Base-by-base conservation (phyloP, 306 rosid genomes). In the Corylus americana region DNA sequence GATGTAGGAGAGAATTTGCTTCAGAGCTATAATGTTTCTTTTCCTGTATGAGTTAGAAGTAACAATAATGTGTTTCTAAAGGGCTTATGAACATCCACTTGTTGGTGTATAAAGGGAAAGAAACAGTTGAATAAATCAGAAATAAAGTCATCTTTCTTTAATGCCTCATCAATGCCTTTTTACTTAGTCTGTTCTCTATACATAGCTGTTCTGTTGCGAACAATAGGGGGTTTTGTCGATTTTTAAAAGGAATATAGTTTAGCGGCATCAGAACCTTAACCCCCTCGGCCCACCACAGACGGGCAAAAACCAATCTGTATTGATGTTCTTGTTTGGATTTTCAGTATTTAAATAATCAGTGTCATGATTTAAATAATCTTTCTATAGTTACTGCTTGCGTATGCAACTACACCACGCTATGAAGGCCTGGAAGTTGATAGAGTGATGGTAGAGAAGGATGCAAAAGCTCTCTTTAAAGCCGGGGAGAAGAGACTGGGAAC, bases 361-460 rank as follows among this genome's bases (percentile, higher is more conserved):
- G 70, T 78, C 77, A 17, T 79, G 14, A 18, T 69, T 48, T 64
- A 51, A 44, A 54, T 82, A 79, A 42, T 16, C 44, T 68, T 42
- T 79, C 39, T 84, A 58, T 74, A 92, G 97, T 81, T 94, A 67
- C 78, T 94, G 88, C 91, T 90, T 68, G 88, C 89, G 51, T 90
- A 88, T 80, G 53, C 87, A 71, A 76, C 78, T 70, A 80, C 75
- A 55, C 92, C 83, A 0, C 96, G 93, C 14, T 80, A 84, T 57
- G 97, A 93, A 85, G 97, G 91, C 71, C 93, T 82, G 4, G 96
- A 89, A 84, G 86, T 88, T 47, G 85, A 89, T 79, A 76, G 74
- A 66, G 85, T 68, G 42, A 64, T 88, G 64, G 90, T 80, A 63
- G 85, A 78, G 76, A 74, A 55, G 35, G 91, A 85, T 74, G 85